phyloP scores from a whole-genome alignment of 176 grass and related monocot species.

The Triticum turgidum region DNA sequence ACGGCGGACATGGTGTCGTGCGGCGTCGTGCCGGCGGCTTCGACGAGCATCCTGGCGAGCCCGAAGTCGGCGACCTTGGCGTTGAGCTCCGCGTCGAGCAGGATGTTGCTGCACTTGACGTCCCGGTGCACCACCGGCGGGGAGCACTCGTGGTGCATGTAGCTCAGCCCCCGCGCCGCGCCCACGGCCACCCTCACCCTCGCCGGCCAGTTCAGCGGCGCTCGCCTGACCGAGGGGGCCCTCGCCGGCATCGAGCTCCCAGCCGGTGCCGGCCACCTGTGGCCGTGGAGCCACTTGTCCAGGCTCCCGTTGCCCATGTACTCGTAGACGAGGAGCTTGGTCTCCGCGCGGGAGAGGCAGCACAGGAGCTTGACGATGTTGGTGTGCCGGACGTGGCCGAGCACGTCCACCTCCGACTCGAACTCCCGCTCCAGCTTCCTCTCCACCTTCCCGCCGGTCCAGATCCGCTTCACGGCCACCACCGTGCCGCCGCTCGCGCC shows the following conservation, averaged over 20 bases:
- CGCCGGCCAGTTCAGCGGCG: conserved; percentile 53
- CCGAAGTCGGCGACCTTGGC: conserved; percentile 86
- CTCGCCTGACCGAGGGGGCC: background rate
- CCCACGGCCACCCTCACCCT: conserved; percentile 71
- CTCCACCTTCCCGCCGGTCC: conserved; percentile 43
- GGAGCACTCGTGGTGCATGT: conserved; percentile 90
- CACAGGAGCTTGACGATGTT: conserved; percentile 88
- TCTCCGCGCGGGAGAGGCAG: conserved; percentile 72
- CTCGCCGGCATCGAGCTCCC: background rate
- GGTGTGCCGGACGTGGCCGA: conserved; percentile 68
- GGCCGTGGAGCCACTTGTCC: conserved; percentile 69
- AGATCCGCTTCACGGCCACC: conserved; percentile 87
- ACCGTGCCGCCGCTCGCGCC: background rate
- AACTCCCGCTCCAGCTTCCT: conserved; percentile 59
- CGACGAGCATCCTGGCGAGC: conserved; percentile 63
- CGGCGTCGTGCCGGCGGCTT: conserved; percentile 16
- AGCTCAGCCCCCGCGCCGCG: conserved; percentile 58
- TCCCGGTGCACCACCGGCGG: conserved; percentile 82
- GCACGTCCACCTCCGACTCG: conserved; percentile 68
- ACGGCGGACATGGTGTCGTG: conserved; percentile 49
- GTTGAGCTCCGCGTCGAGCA: conserved; percentile 68
- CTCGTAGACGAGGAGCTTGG: conserved; percentile 90
- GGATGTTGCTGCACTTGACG: conserved; percentile 85
- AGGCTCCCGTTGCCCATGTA: conserved; percentile 81
- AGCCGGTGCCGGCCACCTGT: background rate